phyloP scores from a whole-genome alignment of 768 basidiomycete genomes.

The Leccinum fibrillosum region DNA sequence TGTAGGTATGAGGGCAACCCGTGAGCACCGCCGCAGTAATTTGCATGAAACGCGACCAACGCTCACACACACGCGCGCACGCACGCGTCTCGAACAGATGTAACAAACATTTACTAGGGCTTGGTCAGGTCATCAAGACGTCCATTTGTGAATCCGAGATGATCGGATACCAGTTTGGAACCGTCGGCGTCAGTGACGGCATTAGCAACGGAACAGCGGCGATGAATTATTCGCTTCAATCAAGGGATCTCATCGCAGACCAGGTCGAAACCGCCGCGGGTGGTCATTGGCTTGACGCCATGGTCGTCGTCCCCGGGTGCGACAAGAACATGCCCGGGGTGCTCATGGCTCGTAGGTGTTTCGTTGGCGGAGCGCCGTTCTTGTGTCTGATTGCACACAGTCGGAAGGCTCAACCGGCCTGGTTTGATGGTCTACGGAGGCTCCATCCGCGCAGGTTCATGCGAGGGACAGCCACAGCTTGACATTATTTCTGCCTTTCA shows the following conservation, averaged over 20 bases:
- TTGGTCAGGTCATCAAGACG: constrained; percentile 84
- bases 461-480: constrained; percentile 81
- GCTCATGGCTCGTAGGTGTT: constrained; percentile 83
- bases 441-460: constrained; percentile 89
- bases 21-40: constrained; percentile 46
- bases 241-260: constrained; percentile 96
- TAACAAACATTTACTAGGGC: constrained; percentile 86
- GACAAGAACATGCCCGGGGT: constrained; percentile 99
- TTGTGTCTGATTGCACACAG: constrained; percentile 36
- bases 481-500: constrained; percentile 99
- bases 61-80: neutral
- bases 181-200: constrained; percentile 96
- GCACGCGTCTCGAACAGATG: constrained; percentile 53
- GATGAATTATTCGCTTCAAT: constrained; percentile 96
- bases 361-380: neutral
- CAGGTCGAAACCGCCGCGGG: constrained; percentile 94
- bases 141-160: constrained; percentile 69
- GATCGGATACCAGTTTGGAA: constrained; percentile 97
- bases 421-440: constrained; percentile 98
- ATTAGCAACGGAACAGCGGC: constrained; percentile 97
- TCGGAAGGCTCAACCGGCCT: constrained; percentile 93
- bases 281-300: constrained; percentile 96
- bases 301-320: constrained; percentile 96
- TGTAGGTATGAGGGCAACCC: constrained; percentile 98
- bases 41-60: neutral